phyloP scores from a whole-genome alignment of 2,329 filamentous ascomycete genomes.

The Cercospora janseana region DNA sequence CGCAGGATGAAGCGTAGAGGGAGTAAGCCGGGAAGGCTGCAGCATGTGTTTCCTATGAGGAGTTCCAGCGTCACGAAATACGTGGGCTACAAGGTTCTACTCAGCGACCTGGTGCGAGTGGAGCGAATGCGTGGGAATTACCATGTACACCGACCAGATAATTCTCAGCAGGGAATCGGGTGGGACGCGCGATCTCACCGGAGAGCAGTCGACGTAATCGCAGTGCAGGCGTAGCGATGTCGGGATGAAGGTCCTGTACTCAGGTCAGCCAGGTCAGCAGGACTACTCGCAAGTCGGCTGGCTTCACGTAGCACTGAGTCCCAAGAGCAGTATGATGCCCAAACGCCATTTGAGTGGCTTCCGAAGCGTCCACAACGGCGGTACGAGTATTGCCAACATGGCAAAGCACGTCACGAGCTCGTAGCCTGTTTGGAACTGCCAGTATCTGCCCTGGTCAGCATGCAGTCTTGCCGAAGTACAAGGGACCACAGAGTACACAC shows the following conservation, averaged over 20 bases:
- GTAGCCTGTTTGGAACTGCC: conserved; percentile 14
- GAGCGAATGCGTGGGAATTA: too few relatives aligned
- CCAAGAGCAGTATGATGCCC: conserved; percentile 15
- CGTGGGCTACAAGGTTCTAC: too few relatives aligned
- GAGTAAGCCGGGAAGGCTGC: too few relatives aligned
- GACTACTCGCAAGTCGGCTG: background rate
- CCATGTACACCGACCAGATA: too few relatives aligned
- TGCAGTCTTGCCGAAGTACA: background rate
- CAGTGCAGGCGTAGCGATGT: conserved; percentile 10
- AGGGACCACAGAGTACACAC: background rate
- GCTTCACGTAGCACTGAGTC: conserved; percentile 18
- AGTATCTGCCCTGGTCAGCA: conserved; percentile 9
- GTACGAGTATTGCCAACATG: conserved; percentile 15
- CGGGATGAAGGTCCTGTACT: conserved; percentile 14
- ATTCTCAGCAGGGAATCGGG: too few relatives aligned
- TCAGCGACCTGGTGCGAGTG: too few relatives aligned
- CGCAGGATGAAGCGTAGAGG: too few relatives aligned
- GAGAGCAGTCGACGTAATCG: too few relatives aligned
- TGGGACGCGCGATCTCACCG: too few relatives aligned
- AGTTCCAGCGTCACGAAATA: too few relatives aligned
- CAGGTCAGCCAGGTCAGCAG: conserved; percentile 7
- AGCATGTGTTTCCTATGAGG: too few relatives aligned
- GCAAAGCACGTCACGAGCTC: conserved; percentile 12
- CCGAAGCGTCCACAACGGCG: conserved; percentile 14
- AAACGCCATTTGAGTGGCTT: conserved; percentile 5